Base-by-base conservation (phyloP, 768 basidiomycete genomes). In the Russula lepida region DNA sequence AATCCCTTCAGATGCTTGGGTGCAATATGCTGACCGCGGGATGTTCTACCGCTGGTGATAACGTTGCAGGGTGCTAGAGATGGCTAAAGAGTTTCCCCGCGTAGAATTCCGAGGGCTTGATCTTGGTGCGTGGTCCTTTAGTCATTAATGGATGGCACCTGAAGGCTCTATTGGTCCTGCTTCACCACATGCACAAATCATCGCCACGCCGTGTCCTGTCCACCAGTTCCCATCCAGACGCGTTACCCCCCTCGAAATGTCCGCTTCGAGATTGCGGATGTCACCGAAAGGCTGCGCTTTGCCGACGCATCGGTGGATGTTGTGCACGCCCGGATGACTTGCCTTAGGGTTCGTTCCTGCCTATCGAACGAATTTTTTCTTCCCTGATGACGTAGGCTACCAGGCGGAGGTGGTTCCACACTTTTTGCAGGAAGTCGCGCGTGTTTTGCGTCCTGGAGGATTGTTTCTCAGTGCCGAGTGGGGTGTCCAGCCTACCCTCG, bases 71-170 rank as follows among this genome's bases (percentile, higher is more conserved):
- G 76, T 84, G 4, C 78, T 85, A 72, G 86, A 89, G 65, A 86
- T 92, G 84, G 86, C 85, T 57, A 71, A 69, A 49, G 75, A 76
- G 52, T 92, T 85, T 69, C 84, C 83, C 19, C 75, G 80, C 67
- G 85, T 82, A 63, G 73, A 74, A 66, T 88, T 91, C 70, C 76
- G 79, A 66, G 90, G 86, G 44, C 71, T 89, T 54, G 90, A 92
- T 73, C 85, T 89, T 66, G 89, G 89, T 90, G 71, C 67, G 79
- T 70, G 54, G 49, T 56, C 25, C 54, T 62, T 63, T 60, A 30
- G 39, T 58, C 37, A n/a, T 33, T 13, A 37, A 4, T 53, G 32
- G 15, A 17, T 23, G 33, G 27, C 11, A 15, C 7, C 23, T 47
- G 13, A 53, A 11, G 32, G 32, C 23, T 1, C 13, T 39, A 3